phyloP scores from a whole-genome alignment of 2,329 filamentous ascomycete species.

The Ramularia endophylla region DNA sequence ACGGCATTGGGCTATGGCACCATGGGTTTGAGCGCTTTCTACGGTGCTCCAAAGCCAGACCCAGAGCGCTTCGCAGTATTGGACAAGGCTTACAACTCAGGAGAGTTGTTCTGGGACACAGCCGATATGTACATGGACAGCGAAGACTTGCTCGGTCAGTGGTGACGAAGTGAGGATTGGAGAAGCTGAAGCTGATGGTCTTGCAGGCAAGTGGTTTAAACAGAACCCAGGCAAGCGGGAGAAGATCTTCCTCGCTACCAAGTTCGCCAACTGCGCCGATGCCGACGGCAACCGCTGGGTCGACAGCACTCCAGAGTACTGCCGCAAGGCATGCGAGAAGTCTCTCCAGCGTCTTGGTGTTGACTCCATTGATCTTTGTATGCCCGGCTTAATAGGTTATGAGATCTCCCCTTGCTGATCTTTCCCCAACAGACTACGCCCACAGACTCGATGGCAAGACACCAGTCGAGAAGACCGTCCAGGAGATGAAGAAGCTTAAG shows the following conservation, averaged over 20 bases:
- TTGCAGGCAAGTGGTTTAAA: constrained; percentile 32
- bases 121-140: constrained; percentile 36
- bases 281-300: constrained; percentile 33
- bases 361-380: constrained; percentile 34
- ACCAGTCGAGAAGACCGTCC: constrained; percentile 45
- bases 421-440: constrained; percentile 26
- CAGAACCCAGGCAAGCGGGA: constrained; percentile 43
- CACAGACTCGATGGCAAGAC: constrained; percentile 40
- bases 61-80: constrained; percentile 47
- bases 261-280: constrained; percentile 43
- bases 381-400: background rate
- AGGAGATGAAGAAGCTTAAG: constrained; percentile 44
- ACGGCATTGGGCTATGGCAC: constrained; percentile 48
- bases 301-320: constrained; percentile 39
- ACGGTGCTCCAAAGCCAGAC: constrained; percentile 45
- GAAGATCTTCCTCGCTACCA: constrained; percentile 48
- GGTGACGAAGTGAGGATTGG: constrained; percentile 9
- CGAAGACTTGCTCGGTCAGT: constrained; percentile 39
- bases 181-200: background rate
- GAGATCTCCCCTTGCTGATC: background rate
- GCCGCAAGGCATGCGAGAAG: constrained; percentile 34
- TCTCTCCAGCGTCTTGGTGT: constrained; percentile 38
- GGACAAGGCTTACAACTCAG: constrained; percentile 46
- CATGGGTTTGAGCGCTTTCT: constrained; percentile 47
- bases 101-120: constrained; percentile 49